A percentile compares a stretch with the other conserved stretches of the same genome.
These are phyloP conservation scores for Brasenia schreberi DNA, from an alignment of 164 flowering plant species.

Conservation along the genomic window DNA sequence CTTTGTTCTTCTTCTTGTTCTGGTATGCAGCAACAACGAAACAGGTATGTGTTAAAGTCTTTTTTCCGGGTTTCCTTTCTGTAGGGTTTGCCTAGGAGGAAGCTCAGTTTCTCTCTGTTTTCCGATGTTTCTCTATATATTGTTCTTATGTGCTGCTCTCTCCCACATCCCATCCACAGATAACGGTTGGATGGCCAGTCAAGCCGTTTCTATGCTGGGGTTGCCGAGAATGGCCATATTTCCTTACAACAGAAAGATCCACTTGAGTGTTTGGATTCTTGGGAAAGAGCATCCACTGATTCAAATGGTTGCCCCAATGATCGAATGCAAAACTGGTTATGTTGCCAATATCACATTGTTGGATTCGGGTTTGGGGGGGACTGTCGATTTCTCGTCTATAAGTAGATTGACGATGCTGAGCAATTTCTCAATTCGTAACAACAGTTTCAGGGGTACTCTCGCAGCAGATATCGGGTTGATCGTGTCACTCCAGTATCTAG, in stretches of 20 bases:
- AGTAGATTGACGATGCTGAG: slow-evolving; percentile 25
- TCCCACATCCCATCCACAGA: no score
- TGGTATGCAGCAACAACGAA: no score
- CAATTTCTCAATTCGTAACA: slow-evolving; percentile 41
- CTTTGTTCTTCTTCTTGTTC: no score
- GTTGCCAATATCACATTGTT: slow-evolving; percentile 33
- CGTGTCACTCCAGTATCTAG: slow-evolving; percentile 32
- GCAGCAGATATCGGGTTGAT: slow-evolving; percentile 18
- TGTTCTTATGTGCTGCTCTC: no score
- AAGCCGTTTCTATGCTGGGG: no score
- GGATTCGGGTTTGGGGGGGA: slow-evolving; percentile 38
- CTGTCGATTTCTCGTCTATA: slow-evolving; percentile 30
- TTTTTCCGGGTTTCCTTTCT: no score
- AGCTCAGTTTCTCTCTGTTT: no score
- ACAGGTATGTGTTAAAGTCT: no score
- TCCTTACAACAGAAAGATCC: slow-evolving; percentile 18
- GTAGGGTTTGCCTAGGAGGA: no score
- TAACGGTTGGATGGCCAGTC: no score
- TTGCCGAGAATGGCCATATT: no score
- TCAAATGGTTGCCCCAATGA: slow-evolving; percentile 43
- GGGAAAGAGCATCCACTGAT: slow-evolving; percentile 36
- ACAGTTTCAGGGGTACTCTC: slow-evolving; percentile 35
- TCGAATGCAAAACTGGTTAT: slow-evolving; percentile 29
- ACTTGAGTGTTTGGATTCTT: slow-evolving; percentile 28
- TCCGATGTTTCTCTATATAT: no score